Evolutionary conservation across 768 basidiomycete species (phyloP).

Genomic region (Hericium alpestre): DNA sequence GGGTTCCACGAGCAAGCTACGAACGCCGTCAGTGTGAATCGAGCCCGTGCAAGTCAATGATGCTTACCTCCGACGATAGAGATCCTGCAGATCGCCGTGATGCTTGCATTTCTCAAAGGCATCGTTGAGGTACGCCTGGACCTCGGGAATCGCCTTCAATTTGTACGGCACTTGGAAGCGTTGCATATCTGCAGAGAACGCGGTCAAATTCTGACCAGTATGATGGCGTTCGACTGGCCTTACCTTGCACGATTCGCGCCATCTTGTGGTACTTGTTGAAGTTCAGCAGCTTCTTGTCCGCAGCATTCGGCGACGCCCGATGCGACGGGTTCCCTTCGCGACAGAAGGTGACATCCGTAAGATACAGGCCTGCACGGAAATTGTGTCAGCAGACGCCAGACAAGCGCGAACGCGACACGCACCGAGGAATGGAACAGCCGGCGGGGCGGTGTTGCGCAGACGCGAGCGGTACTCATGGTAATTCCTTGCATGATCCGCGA

Average conservation of each 20-base stretch:
- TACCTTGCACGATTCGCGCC: conserved; percentile 74
- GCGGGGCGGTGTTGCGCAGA: conserved; percentile 80
- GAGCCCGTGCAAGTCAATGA: background rate
- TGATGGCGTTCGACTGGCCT: conserved; percentile 4
- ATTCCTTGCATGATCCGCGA: conserved; percentile 87
- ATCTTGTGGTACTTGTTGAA: conserved; percentile 95
- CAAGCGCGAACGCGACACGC: conserved; percentile 16
- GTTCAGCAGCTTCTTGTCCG: conserved; percentile 78
- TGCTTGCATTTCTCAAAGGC: conserved; percentile 68
- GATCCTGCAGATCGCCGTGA: conserved; percentile 74
- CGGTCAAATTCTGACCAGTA: background rate
- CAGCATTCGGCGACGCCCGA: conserved; percentile 65
- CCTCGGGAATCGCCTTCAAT: conserved; percentile 81
- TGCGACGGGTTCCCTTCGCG: conserved; percentile 87
- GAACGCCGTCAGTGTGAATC: background rate
- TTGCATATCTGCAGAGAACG: conserved; percentile 58
- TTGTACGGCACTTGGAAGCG: conserved; percentile 83
- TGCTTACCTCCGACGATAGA: conserved; percentile 73
- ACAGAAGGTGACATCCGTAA: conserved; percentile 92
- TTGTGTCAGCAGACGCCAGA: background rate
- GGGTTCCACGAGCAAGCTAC: conserved; percentile 73
- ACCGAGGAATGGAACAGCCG: conserved; percentile 94
- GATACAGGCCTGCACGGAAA: conserved; percentile 52
- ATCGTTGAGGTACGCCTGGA: conserved; percentile 66
- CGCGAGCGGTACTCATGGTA: conserved; percentile 84